Evolutionary conservation across 1,139 yeast species (phyloP).

Genomic region (Pichia sp.): DNA sequence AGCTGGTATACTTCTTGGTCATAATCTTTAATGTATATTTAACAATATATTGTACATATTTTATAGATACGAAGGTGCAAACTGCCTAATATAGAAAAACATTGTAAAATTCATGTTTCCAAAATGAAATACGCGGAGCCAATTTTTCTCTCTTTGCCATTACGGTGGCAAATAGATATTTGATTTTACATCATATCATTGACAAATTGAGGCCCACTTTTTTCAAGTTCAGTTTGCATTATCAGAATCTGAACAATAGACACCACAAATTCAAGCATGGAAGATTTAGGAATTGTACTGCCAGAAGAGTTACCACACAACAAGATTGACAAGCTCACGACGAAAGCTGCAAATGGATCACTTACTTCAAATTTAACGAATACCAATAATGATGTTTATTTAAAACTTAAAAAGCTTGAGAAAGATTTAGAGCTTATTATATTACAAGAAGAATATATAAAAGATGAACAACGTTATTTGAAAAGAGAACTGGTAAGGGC

Average conservation of each 20-base stretch:
- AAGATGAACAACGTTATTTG: slow-evolving; percentile 95
- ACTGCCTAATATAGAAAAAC: no score
- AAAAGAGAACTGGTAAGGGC: slow-evolving; percentile 93
- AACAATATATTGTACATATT: neutral
- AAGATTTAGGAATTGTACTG: slow-evolving; percentile 51
- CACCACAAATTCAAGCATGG: slow-evolving; percentile 36
- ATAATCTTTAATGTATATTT: neutral
- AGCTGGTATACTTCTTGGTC: slow-evolving; percentile 1
- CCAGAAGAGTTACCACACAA: slow-evolving; percentile 20
- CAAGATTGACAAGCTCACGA: slow-evolving; percentile 13
- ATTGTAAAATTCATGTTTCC: no score
- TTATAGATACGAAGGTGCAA: neutral
- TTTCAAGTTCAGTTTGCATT: no score
- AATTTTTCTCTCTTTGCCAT: no score
- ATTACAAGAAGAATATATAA: slow-evolving; percentile 92
- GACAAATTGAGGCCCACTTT: no score
- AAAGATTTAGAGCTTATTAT: slow-evolving; percentile 78
- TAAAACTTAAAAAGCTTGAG: slow-evolving; percentile 78
- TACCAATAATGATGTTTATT: slow-evolving; percentile 56
- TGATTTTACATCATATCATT: no score
- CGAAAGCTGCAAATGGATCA: slow-evolving; percentile 7
- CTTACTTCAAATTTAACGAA: slow-evolving; percentile 6
- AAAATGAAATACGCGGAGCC: no score
- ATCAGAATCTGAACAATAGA: no score
- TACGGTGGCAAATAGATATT: no score